Percentiles rank a stretch among this genome's conserved stretches.
These are phyloP conservation scores for Rostrohypoxylon terebratum DNA, from an alignment of 495 filamentous ascomycete genomes.

Conservation along the genomic window DNA sequence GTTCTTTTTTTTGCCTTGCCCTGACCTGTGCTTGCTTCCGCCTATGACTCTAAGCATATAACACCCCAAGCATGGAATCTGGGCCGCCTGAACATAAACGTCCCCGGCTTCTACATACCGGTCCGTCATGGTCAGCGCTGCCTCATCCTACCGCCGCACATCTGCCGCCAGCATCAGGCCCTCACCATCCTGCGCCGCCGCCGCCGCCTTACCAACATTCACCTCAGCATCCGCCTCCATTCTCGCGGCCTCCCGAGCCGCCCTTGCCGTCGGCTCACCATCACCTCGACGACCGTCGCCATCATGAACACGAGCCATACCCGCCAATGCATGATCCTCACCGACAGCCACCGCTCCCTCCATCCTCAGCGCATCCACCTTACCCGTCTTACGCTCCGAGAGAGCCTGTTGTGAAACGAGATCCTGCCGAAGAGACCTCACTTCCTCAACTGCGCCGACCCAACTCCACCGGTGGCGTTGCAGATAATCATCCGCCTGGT, in stretches of 20 bases:
- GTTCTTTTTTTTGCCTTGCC: conserved; percentile 53
- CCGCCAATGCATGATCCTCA: conserved; percentile 64
- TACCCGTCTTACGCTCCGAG: conserved; percentile 54
- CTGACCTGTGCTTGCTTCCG: conserved; percentile 51
- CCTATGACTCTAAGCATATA: conserved; percentile 56
- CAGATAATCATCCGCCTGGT: conserved; percentile 53
- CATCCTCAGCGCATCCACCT: conserved; percentile 59
- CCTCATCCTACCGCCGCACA: conserved; percentile 60
- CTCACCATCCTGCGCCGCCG: conserved; percentile 58
- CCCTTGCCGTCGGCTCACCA: conserved; percentile 50
- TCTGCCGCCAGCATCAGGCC: conserved; percentile 49
- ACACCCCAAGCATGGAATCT: conserved; percentile 63
- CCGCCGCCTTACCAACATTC: conserved; percentile 49
- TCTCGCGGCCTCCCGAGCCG: conserved; percentile 55
- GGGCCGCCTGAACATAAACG: conserved; percentile 62
- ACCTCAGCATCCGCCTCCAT: conserved; percentile 54
- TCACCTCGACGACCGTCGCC: conserved; percentile 61
- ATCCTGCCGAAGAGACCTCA: conserved; percentile 59
- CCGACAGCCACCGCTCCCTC: conserved; percentile 56
- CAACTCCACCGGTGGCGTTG: conserved; percentile 57
- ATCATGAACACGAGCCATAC: conserved; percentile 62
- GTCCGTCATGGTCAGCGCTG: conserved; percentile 59
- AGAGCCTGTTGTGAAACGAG: conserved; percentile 64
- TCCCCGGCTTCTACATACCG: conserved; percentile 58
- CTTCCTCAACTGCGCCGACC: conserved; percentile 59